A percentile compares a stretch with the other conserved stretches of the same genome.
Evolutionary conservation across 768 basidiomycete species (phyloP).

Genomic region (Rhodotorula babjevae): DNA sequence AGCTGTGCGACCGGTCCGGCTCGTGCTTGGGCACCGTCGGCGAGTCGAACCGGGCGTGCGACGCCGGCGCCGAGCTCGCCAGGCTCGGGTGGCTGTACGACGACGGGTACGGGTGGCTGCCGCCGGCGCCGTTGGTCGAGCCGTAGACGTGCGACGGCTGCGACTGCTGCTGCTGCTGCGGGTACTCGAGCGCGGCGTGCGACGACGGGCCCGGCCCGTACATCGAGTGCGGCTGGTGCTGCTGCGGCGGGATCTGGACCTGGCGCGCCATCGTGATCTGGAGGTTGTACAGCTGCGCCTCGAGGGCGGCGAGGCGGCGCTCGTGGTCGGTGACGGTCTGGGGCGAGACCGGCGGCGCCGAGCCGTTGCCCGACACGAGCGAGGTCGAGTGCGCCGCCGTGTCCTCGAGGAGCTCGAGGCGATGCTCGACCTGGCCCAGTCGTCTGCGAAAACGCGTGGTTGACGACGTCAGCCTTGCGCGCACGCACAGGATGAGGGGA

Average conservation of each 20-base stretch:
- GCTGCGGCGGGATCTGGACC: background rate
- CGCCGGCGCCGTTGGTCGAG: too few species aligned
- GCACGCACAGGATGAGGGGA: too few species aligned
- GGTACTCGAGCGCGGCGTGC: background rate
- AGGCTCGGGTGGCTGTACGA: background rate
- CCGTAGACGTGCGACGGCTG: too few species aligned
- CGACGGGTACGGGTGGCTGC: background rate
- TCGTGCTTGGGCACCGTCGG: conserved; percentile 2
- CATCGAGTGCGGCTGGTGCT: background rate
- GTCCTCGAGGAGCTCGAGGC: conserved; percentile 21
- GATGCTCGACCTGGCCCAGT: conserved; percentile 15
- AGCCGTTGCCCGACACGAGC: background rate
- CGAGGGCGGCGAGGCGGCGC: conserved; percentile 29
- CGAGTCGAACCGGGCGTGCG: background rate
- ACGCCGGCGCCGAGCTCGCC: background rate
- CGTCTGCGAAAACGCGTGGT: background rate
- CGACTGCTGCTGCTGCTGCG: background rate
- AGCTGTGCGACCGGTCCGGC: background rate
- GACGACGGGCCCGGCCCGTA: background rate
- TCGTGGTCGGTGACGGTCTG: conserved; percentile 21
- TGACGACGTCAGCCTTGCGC: too few species aligned
- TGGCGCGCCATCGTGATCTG: conserved; percentile 13
- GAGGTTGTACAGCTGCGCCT: conserved; percentile 30
- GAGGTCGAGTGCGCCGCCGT: background rate
- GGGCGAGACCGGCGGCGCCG: background rate